Evolutionary conservation across 176 grass and related monocot genomes (phyloP), one percentile per base, ranked within the genome.

Genomic region (Oryza officinalis): DNA sequence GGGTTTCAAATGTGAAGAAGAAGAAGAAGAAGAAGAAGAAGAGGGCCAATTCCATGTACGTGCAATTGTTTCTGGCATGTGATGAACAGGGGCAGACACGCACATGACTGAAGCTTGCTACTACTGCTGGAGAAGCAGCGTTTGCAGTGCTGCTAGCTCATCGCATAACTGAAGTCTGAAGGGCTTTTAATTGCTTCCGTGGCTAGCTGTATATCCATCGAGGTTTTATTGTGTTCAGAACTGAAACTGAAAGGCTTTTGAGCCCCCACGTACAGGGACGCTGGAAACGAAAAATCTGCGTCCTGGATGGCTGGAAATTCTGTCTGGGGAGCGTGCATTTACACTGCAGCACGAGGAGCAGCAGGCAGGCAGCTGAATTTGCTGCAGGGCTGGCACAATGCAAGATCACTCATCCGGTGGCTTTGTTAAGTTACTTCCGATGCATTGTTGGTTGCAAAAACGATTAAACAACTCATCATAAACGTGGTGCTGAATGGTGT

Each of bases 1-100:
- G 89, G 85, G 69, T 91, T 87, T 49, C 89, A 84, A 84, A 91
- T 91, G 89, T 91, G 85, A 90, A 27, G 25, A 0, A 0, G 50
- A 57, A 22, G 52, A 22, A 8, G 18, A 38, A 38, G 37, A 38
- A 8, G 37, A 38, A 9, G 37, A 38, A 1, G 37, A 38, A 35
- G 46, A 3, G 9, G 18, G 67, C 77, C 76, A 84, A 69, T 41
- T 83, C 83, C 59, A 50, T 30, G 61, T 63, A 12, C 25, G 18
- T 35, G 80, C 80, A 23, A 83, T 47, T 74, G 69, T 67, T 80
- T 82, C 63, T 26, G 57, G 57, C 23, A 49, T 64, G 50, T 71
- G 80, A 75, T 79, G 76, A 13, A 43, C 83, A 63, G 31, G 31
- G 33, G 74, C 59, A 59, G 43, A 47, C 52, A 72, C 25, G 22